Evolutionary conservation across 495 filamentous ascomycete genomes (phyloP).

Genomic region (Amphirosellinia nigrospora): DNA sequence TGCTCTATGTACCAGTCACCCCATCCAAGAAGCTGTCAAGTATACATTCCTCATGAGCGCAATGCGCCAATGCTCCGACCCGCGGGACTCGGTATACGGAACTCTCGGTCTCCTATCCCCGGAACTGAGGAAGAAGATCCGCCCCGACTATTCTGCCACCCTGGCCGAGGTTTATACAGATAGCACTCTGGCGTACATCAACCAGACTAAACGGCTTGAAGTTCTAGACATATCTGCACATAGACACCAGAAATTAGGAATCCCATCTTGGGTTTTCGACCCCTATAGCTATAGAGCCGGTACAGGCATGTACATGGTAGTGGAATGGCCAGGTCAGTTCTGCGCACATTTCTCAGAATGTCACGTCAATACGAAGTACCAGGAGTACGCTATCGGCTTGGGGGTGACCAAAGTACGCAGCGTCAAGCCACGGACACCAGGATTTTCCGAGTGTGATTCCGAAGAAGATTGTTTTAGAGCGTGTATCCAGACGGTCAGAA

Average conservation of each 20-base stretch:
- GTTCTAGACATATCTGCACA: neutral
- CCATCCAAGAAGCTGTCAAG: neutral
- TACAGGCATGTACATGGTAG: neutral
- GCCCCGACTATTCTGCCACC: neutral
- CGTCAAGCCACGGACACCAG: neutral
- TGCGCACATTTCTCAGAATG: neutral
- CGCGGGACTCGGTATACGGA: neutral
- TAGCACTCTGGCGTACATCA: neutral
- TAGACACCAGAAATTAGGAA: neutral
- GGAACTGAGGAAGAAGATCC: neutral
- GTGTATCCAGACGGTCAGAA: neutral
- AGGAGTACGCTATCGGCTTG: neutral
- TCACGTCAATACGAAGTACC: neutral
- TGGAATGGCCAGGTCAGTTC: neutral
- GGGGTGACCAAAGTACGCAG: neutral
- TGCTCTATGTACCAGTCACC: neutral
- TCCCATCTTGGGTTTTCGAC: neutral
- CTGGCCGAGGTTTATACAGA: neutral
- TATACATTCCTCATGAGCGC: neutral
- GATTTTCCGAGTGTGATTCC: neutral
- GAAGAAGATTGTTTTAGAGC: neutral
- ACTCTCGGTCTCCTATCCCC: neutral
- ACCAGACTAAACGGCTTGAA: neutral
- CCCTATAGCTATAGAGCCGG: neutral
- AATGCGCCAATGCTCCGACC: neutral